Conservation (phyloP, 768 basidiomycete genomes). For the Termitomyces sp. region DNA sequence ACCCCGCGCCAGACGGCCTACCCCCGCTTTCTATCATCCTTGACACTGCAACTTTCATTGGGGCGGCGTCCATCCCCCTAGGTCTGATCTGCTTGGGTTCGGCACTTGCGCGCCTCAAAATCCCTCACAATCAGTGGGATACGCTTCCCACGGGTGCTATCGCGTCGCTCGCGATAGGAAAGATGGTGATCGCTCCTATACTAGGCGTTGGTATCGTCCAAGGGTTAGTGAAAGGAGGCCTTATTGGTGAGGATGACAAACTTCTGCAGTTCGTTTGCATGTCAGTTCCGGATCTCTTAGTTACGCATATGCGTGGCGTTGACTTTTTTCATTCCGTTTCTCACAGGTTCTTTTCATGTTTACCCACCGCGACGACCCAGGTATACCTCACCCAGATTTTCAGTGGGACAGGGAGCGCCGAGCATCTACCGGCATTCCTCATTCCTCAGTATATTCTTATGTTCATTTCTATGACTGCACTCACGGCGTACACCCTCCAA, state of each 20-base stretch:
- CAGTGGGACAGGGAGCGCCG: constrained; percentile 62
- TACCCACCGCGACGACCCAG: constrained; percentile 62
- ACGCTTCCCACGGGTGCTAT: constrained; percentile 52
- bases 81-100: constrained; percentile 56
- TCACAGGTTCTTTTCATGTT: constrained; percentile 54
- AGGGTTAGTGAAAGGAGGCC: constrained; percentile 42
- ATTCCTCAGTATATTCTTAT: constrained; percentile 60
- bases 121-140: constrained; percentile 48
- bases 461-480: constrained; percentile 49
- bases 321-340: background rate
- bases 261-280: constrained; percentile 69
- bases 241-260: constrained; percentile 52
- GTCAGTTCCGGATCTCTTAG: constrained; percentile 33
- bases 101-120: constrained; percentile 52
- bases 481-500: constrained; percentile 46
- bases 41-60: constrained; percentile 50
- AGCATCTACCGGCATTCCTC: constrained; percentile 60
- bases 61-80: constrained; percentile 52
- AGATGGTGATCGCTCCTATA: constrained; percentile 57
- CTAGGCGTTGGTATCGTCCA: constrained; percentile 59
- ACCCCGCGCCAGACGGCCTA: constrained; percentile 53
- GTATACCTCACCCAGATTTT: constrained; percentile 66
- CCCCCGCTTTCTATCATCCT: constrained; percentile 55
- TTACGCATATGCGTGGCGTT: background rate
- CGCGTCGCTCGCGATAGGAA: constrained; percentile 46